Percentiles rank a stretch among this genome's conserved stretches.
Evolutionary conservation across 1,284 basidiomycete genomes (phyloP).

Genomic region (Cerrena zonata): DNA sequence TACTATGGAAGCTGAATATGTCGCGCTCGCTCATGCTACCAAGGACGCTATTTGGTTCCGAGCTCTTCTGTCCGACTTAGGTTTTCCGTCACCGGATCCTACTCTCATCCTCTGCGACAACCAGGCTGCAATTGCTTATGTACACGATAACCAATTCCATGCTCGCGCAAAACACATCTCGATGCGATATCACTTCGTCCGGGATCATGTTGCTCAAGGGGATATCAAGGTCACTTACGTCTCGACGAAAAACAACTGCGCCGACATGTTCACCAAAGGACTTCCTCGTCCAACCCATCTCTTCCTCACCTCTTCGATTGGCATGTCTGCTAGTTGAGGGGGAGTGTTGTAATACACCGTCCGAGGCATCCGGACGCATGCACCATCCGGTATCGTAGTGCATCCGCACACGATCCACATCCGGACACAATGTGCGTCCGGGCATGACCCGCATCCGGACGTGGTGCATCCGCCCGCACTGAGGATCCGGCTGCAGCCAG

Average conservation of each 20-base stretch:
- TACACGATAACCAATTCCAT: conserved; percentile 29
- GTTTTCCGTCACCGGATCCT: conserved; percentile 1
- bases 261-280: background rate
- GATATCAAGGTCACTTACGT: background rate
- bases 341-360: too few species aligned
- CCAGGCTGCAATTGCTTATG: conserved; percentile 25
- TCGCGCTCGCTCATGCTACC: conserved; percentile 17
- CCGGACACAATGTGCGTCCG: too few species aligned
- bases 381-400: too few species aligned
- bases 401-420: too few species aligned
- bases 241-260: background rate
- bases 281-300: too few species aligned
- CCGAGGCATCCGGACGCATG: too few species aligned
- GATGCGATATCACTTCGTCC: conserved; percentile 30
- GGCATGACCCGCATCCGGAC: too few species aligned
- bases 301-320: too few species aligned
- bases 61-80: conserved; percentile 19
- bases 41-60: conserved; percentile 27
- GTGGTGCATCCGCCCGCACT: too few species aligned
- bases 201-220: conserved; percentile 16
- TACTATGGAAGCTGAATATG: conserved; percentile 18
- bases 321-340: too few species aligned
- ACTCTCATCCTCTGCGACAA: conserved; percentile 28
- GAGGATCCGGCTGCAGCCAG: too few species aligned
- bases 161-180: conserved; percentile 34